Evolutionary conservation across 2,329 filamentous ascomycete species (phyloP), one percentile per base, ranked within the genome.

Genomic region (Harringtonia lauricola): DNA sequence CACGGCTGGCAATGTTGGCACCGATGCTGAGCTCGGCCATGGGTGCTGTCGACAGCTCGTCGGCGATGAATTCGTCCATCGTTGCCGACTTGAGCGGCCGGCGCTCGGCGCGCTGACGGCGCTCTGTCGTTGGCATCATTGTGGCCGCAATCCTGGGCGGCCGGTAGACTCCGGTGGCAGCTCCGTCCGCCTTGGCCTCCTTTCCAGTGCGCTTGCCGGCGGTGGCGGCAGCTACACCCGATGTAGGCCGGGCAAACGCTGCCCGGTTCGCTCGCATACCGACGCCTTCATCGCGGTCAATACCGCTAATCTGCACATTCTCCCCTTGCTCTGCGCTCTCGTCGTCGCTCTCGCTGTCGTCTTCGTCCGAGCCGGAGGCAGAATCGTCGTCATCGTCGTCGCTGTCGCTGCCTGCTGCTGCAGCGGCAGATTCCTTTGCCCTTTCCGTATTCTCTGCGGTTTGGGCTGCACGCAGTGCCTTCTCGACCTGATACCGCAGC

Each of bases 401-500:
- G 24, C 24, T 26, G 24, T 26, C n/a, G n/a, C n/a, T 26, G 24
- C 46, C 46, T 6, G 53, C 56, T 10, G 60, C 62, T 2, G 59
- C 57, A 36, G 65, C 64, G 13, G 59, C 54, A 2, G 55, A 54
- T 4, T 61, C 62, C 3, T 55, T 57, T 39, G 57, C 59, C 29
- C 74, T 68, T 49, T 81, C 74, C 4, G 77, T 73, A 52, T 90
- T 82, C 48, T 94, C 85, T n/a, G n/a, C n/a, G n/a, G n/a, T n/a
- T n/a, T n/a, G n/a, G 30, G 88, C 88, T 0, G 87, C 86, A 50
- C 87, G 83, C 18, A 98, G 71, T 22, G 95, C 88, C 58, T 94
- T 92, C 62, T 96, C 90, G 55, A 98, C 87, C 59, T 95, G 89
- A 64, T 95, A 98, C 52, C 88, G 90, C 49, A 98, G 66, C 54